Conservation (phyloP, 495 filamentous ascomycete genomes). For the Penicillium maclennaniae region DNA sequence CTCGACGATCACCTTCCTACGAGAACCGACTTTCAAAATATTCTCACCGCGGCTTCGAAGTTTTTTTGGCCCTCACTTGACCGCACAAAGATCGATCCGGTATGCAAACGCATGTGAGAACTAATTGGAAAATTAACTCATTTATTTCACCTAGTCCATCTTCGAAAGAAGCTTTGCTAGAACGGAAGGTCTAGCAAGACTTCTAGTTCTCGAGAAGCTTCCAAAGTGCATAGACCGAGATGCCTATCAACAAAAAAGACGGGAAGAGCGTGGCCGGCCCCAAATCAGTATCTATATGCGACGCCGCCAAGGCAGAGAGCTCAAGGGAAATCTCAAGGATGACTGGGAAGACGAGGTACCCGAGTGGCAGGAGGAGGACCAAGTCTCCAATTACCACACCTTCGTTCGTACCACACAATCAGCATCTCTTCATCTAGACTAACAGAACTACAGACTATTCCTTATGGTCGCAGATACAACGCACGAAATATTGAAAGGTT, state of each 20-base stretch:
- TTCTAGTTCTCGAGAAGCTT: conserved; percentile 75
- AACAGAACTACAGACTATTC: conserved; percentile 48
- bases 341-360: conserved; percentile 70
- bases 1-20: conserved; percentile 75
- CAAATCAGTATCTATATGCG: conserved; percentile 16
- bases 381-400: conserved; percentile 72
- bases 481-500: conserved; percentile 73
- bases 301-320: conserved; percentile 15
- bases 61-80: conserved; percentile 73
- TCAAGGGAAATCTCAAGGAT: conserved; percentile 65
- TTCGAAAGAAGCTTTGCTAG: conserved; percentile 73
- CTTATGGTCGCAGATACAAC: conserved; percentile 67
- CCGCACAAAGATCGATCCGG: conserved; percentile 66
- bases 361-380: conserved; percentile 72
- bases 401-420: conserved; percentile 38
- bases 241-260: conserved; percentile 58
- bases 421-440: neutral
- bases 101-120: too few species aligned
- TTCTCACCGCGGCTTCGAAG: conserved; percentile 75
- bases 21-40: conserved; percentile 88
- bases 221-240: conserved; percentile 64
- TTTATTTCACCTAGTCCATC: conserved; percentile 51
- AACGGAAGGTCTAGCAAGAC: conserved; percentile 70
- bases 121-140: too few species aligned
- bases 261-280: conserved; percentile 66